These are phyloP conservation scores for Moricandia moricandioides DNA, from an alignment of 345 rosid genomes.

Conservation along the genomic window DNA sequence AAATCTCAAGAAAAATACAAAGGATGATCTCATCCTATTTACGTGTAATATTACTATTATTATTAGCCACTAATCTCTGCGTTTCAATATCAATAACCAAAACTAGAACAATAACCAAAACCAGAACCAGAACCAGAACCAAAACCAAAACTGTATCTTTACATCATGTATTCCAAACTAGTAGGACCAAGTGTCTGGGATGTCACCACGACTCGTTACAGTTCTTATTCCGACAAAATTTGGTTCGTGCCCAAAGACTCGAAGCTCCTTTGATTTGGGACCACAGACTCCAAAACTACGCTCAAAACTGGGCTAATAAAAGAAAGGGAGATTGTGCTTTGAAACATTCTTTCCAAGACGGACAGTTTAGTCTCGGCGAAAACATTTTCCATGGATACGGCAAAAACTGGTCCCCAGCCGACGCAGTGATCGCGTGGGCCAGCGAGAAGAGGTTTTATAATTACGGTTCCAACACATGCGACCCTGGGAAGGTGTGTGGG, in stretches of 20 bases:
- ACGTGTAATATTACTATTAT: constrained; percentile 33
- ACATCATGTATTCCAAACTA: constrained; percentile 41
- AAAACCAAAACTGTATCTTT: neutral
- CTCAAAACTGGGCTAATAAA: constrained; percentile 71
- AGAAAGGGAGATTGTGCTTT: constrained; percentile 60
- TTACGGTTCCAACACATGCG: constrained; percentile 55
- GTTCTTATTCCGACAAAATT: constrained; percentile 68
- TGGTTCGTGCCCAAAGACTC: constrained; percentile 60
- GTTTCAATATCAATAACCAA: constrained; percentile 23
- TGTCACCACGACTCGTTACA: constrained; percentile 72
- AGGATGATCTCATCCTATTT: constrained; percentile 43
- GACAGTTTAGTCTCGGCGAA: constrained; percentile 64
- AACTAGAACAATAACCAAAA: neutral
- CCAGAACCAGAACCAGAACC: constrained; percentile 7
- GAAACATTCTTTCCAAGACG: constrained; percentile 64
- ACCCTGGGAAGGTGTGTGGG: constrained; percentile 65
- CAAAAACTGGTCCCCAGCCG: constrained; percentile 52
- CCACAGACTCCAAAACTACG: constrained; percentile 61
- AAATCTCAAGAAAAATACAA: neutral
- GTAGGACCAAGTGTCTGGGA: constrained; percentile 59
- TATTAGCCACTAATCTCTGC: constrained; percentile 25
- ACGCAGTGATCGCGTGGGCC: constrained; percentile 72
- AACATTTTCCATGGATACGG: constrained; percentile 82
- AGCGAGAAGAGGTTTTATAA: constrained; percentile 67
- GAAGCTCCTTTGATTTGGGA: constrained; percentile 79